Percentiles rank a stretch among this genome's conserved stretches.
Evolutionary conservation across 495 filamentous ascomycete species (phyloP).

Genomic region (Hypoxylon cercidicola): DNA sequence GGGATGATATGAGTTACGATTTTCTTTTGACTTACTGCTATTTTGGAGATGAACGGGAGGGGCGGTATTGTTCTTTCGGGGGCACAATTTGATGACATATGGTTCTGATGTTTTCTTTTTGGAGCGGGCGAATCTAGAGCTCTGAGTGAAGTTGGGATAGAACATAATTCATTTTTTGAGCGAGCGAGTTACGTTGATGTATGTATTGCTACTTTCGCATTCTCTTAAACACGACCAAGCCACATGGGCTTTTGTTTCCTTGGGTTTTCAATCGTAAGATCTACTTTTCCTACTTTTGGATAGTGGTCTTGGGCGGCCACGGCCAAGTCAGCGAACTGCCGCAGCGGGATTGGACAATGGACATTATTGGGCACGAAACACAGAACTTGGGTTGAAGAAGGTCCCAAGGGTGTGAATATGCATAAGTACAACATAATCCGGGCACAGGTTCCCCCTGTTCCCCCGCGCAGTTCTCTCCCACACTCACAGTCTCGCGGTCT

Average conservation of each 20-base stretch:
- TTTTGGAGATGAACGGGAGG: conserved; percentile 25
- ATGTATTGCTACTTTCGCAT: conserved; percentile 32
- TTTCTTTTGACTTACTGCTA: conserved; percentile 28
- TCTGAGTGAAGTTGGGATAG: conserved; percentile 23
- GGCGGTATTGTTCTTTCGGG: conserved; percentile 20
- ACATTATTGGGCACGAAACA: conserved; percentile 33
- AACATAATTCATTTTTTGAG: conserved; percentile 36
- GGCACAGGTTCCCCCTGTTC: conserved; percentile 30
- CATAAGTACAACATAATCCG: conserved; percentile 29
- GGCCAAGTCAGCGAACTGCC: conserved; percentile 23
- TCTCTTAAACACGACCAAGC: conserved; percentile 23
- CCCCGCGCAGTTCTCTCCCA: neutral
- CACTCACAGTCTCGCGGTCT: neutral
- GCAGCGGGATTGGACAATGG: conserved; percentile 32
- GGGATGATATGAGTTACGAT: conserved; percentile 42
- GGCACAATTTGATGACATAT: conserved; percentile 26
- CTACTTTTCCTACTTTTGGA: conserved; percentile 18
- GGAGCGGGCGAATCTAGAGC: conserved; percentile 17
- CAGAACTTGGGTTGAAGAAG: conserved; percentile 32
- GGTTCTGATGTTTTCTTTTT: conserved; percentile 8
- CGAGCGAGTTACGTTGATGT: conserved; percentile 33
- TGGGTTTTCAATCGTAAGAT: conserved; percentile 22
- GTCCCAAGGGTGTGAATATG: conserved; percentile 27
- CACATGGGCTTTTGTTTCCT: conserved; percentile 22
- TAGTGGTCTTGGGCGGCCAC: conserved; percentile 30